Evolutionary conservation across 1,139 yeast genomes (phyloP), one percentile per base, ranked within the genome.

Genomic region (Arxiozyma slooffiae): DNA sequence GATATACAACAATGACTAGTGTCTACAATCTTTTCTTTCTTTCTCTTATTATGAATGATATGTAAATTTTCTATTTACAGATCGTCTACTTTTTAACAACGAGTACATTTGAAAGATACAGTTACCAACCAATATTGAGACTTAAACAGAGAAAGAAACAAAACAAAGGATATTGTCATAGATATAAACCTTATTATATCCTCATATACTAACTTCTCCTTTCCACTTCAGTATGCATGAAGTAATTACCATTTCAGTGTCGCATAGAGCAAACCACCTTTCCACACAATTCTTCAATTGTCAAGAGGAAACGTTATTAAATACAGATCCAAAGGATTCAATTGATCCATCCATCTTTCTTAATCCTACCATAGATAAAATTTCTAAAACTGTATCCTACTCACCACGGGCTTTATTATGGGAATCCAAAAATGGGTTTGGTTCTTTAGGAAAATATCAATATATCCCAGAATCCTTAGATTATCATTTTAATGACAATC

Each of bases 391-490:
- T 0, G 73, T 76, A n/a, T 83, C 83, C 48, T 88, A 81, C 62
- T 75, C 83, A 16, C 97, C 98, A 0, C 69, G 97, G 50, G 80
- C 88, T 0, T 61, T 89, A 46, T 62, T 89, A 16, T 88, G 90
- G 80, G 97, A 92, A 57, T 76, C 82, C 34, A 69, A 72, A 22
- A 79, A 80, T 46, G 92, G 90, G 0, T 75, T 72, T 60, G 92
- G 92, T 0, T 68, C 85, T 0, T 64, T 82, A 48, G 76, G 78
- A 6, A 75, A 73, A 52, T 75, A 67, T 58, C 84, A 80, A 50
- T 80, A 78, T 56, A 42, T 36, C 2, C 71, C 70, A 48, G 60
- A 57, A 2, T 46, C 56, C 2, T 48, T 55, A 18, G 68, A 64
- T 41, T 58, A 59, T 44, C 60, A 58, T 51, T 61, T 57, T 26